Evolutionary conservation across 202 grass and related monocot genomes (phyloP).

Genomic region (Panicum hallii): DNA sequence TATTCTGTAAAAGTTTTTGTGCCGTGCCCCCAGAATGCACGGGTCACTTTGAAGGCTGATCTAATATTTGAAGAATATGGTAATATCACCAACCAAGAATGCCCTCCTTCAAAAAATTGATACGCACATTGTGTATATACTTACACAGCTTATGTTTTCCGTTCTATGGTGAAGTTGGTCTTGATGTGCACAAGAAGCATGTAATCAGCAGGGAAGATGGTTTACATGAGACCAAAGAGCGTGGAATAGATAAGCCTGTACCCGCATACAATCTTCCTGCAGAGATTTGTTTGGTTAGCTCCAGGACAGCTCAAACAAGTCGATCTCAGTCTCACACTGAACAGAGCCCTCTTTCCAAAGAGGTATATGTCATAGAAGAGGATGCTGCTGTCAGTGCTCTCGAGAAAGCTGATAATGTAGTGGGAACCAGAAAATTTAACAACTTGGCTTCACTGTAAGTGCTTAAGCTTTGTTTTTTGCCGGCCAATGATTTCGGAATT

Average conservation of each 20-base stretch:
- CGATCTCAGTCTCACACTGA: conserved; percentile 32
- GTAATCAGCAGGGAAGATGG: conserved; percentile 60
- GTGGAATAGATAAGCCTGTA: conserved; percentile 40
- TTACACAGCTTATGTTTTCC: conserved; percentile 34
- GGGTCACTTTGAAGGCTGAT: conserved; percentile 81
- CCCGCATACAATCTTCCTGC: conserved; percentile 47
- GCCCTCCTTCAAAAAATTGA: conserved; percentile 28
- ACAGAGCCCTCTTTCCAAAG: conserved; percentile 67
- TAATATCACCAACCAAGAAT: conserved; percentile 44
- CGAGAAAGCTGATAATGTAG: conserved; percentile 51
- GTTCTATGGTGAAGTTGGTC: conserved; percentile 67
- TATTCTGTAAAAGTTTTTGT: conserved; percentile 72
- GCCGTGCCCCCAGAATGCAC: conserved; percentile 66
- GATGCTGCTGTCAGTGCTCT: conserved; percentile 41
- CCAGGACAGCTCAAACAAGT: conserved; percentile 47
- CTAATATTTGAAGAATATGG: conserved; percentile 91
- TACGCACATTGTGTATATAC: conserved; percentile 22
- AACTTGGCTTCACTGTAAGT: conserved; percentile 66
- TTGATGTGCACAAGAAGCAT: conserved; percentile 87
- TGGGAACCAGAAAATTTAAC: conserved; percentile 49
- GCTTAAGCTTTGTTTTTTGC: conserved; percentile 32
- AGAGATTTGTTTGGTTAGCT: conserved; percentile 52
- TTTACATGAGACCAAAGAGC: conserved; percentile 44
- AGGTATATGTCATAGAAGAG: conserved; percentile 78
- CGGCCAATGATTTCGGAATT: conserved; percentile 24